Evolutionary conservation across 2,329 filamentous ascomycete species (phyloP), one percentile per base, ranked within the genome.

Genomic region (Monosporascus sp.): DNA sequence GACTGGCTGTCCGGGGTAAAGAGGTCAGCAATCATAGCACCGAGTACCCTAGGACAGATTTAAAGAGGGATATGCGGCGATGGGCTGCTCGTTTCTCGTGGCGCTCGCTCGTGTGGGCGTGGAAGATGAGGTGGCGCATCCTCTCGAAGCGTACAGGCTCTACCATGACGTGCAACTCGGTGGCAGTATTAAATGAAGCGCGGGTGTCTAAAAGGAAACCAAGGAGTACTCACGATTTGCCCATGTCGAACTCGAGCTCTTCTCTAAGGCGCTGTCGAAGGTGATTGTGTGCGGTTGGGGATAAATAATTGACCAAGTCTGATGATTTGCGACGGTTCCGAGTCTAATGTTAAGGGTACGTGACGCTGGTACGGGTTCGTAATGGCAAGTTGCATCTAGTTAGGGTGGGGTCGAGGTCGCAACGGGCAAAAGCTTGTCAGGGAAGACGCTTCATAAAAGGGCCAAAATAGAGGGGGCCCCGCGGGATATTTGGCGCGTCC

Each of bases 1-100:
- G 93, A 97, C 80, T 97, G 94, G 76, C 94, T 99, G 69, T 18
- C 49, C 36, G 38, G 48, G 17, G 55, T 46, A 3, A 49, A 18
- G 14, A 52, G 50, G 46, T 49, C 44, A 43, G 43, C 18, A 22
- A 18, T 43, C 39, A 17, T 9, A 11, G 3, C 31, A 2, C 31
- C 31, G 31, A 35, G 11, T 14, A 35, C 9, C 31, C 9, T 35
- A 35, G 9, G 31, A 35, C 9, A 35, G 9, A 14, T 14, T 35
- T 14, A 14, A 35, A 14, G 31, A 35, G 31, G 31, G 9, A 35
- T 35, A 35, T 35, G 31, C 31, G 31, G 31, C 31, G 11, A 35
- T 35, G 14, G 31, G 31, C 31, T 35, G 14, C 9, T 35, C 31
- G 11, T 14, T 24, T 9, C 5, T 24, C 18, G 20, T 43, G 22